Conservation (phyloP, 192 early-diverging fungal genomes). For the Umbelopsis sp. region DNA sequence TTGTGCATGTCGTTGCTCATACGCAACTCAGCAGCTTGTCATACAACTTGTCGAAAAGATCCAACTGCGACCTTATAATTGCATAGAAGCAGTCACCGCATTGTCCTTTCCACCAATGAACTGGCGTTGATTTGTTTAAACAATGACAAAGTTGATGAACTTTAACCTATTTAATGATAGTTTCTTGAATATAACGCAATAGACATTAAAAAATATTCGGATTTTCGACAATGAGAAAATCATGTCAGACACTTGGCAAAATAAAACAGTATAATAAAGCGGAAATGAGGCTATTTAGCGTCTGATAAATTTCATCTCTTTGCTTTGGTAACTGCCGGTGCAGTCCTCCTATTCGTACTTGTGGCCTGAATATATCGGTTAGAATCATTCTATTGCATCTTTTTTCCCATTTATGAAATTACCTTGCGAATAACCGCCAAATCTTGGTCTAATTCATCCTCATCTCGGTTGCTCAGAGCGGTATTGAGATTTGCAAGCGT, state of each 20-base stretch:
- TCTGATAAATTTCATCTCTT: not conserved
- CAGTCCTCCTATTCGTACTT: constrained; percentile 12
- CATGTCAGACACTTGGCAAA: too few relatives aligned
- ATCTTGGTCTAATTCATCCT: constrained; percentile 12
- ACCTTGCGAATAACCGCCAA: not conserved
- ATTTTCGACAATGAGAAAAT: too few relatives aligned
- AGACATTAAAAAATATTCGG: too few relatives aligned
- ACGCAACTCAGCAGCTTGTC: not conserved
- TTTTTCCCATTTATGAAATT: not conserved
- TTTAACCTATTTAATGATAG: too few relatives aligned
- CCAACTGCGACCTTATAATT: not conserved
- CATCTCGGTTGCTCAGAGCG: constrained; percentile 5
- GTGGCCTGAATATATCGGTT: not conserved
- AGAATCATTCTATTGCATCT: not conserved
- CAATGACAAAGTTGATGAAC: too few relatives aligned
- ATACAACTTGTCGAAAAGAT: not conserved
- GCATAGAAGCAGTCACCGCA: too few relatives aligned
- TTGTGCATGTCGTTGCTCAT: not conserved
- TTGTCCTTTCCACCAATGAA: too few relatives aligned
- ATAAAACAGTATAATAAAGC: too few relatives aligned
- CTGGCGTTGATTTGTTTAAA: too few relatives aligned
- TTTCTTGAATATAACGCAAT: too few relatives aligned
- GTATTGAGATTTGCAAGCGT: constrained; percentile 6
- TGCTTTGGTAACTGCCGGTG: not conserved
- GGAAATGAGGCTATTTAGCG: not conserved